Evolutionary conservation across 1,284 basidiomycete species (phyloP).

Genomic region (Trichosporon asahii): DNA sequence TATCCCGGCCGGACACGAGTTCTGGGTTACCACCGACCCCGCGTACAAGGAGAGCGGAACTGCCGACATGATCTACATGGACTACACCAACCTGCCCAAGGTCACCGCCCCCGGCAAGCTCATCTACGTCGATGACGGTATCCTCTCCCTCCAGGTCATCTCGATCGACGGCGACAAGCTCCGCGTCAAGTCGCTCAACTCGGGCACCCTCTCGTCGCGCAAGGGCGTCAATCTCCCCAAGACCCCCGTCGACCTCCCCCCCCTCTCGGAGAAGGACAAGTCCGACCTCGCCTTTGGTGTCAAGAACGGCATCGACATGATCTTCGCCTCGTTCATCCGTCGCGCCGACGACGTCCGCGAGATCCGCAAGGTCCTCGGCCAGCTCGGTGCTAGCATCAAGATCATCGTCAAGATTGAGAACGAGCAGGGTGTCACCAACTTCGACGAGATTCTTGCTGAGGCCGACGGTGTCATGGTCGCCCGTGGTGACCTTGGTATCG

Average conservation of each 20-base stretch:
- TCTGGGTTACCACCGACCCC: slow-evolving; percentile 82
- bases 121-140: slow-evolving; percentile 96
- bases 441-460: slow-evolving; percentile 91
- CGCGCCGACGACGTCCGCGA: slow-evolving; percentile 85
- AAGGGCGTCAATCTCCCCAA: slow-evolving; percentile 99
- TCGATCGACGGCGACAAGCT: slow-evolving; percentile 76
- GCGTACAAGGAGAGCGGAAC: slow-evolving; percentile 76
- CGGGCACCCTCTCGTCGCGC: slow-evolving; percentile 87
- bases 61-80: slow-evolving; percentile 80
- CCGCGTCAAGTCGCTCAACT: slow-evolving; percentile 87
- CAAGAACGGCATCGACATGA: slow-evolving; percentile 96
- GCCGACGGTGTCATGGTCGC: slow-evolving; percentile 98
- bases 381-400: slow-evolving; percentile 89
- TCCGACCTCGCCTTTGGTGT: slow-evolving; percentile 92
- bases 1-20: slow-evolving; percentile 89
- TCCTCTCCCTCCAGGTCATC: slow-evolving; percentile 89
- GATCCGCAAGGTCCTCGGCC: slow-evolving; percentile 84
- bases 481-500: slow-evolving; percentile 95
- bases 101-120: slow-evolving; percentile 93
- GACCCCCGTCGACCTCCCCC: slow-evolving; percentile 95
- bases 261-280: slow-evolving; percentile 98
- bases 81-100: slow-evolving; percentile 90
- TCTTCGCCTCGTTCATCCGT: slow-evolving; percentile 97
- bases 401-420: slow-evolving; percentile 99
- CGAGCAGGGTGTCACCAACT: slow-evolving; percentile 94